These are phyloP conservation scores for Phytopythium delawarense DNA, from an alignment of 352 stramenopile species.

Conservation along the genomic window DNA sequence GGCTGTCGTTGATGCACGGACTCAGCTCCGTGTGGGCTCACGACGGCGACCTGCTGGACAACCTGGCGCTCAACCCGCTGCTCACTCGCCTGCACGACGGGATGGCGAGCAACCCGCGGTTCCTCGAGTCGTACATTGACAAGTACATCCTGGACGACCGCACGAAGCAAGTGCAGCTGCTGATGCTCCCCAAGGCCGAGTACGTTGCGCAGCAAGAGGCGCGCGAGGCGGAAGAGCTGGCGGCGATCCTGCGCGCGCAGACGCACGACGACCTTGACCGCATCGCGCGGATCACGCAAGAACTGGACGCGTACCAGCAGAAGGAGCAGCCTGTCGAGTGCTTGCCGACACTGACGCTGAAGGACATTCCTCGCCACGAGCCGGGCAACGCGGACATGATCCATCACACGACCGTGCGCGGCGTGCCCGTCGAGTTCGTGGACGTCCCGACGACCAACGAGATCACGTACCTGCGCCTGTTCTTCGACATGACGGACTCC, in stretches of 20 bases:
- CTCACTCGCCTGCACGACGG: slow-evolving; percentile 50
- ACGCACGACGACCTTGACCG: slow-evolving; percentile 52
- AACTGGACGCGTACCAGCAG: slow-evolving; percentile 65
- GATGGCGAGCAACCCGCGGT: slow-evolving; percentile 59
- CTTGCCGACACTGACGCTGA: slow-evolving; percentile 64
- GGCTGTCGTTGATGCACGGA: slow-evolving; percentile 70
- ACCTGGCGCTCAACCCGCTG: slow-evolving; percentile 67
- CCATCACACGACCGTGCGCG: slow-evolving; percentile 18
- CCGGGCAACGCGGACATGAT: slow-evolving; percentile 49
- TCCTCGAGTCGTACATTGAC: slow-evolving; percentile 57
- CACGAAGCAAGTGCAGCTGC: slow-evolving; percentile 55
- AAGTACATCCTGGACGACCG: slow-evolving; percentile 46
- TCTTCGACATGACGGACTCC: slow-evolving; percentile 47
- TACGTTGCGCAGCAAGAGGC: slow-evolving; percentile 62
- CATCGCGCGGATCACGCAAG: slow-evolving; percentile 35
- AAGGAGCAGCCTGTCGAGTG: slow-evolving; percentile 64
- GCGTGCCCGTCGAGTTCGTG: slow-evolving; percentile 53
- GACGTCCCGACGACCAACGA: slow-evolving; percentile 77
- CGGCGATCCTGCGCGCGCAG: slow-evolving; percentile 31
- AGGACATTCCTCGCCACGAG: slow-evolving; percentile 53
- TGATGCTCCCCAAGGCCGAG: slow-evolving; percentile 66
- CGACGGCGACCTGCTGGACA: slow-evolving; percentile 54
- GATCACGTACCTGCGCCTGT: slow-evolving; percentile 74
- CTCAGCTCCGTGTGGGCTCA: slow-evolving; percentile 71
- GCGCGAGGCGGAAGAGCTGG: slow-evolving; percentile 43